Conservation (phyloP, 306 rosid species). For the Cucumis sativus region Cucumber_9930_V3 NC_026659.2:31705501-31706000, state of each 20-base stretch:
- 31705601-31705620: neutral
- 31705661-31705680: too few species aligned
- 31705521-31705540: conserved; percentile 44
- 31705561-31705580: neutral
- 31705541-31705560: neutral
- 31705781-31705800: too few species aligned
- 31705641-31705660: too few species aligned
- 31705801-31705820: neutral
- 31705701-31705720: too few species aligned
- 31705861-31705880: conserved; percentile 23
- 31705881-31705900: conserved; percentile 25
- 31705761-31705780: too few species aligned
- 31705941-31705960: too few species aligned
- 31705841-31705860: neutral
- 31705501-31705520: conserved; percentile 61
- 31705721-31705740: too few species aligned
- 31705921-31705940: neutral
- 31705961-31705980: neutral
- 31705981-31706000: neutral
- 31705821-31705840: neutral
- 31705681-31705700: too few species aligned
- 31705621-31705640: neutral
- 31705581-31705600: neutral
- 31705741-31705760: too few species aligned
- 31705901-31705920: conserved; percentile 10